Evolutionary conservation across 441 rosid genomes (phyloP).

Genomic region (Populus trichocarpa): DNA sequence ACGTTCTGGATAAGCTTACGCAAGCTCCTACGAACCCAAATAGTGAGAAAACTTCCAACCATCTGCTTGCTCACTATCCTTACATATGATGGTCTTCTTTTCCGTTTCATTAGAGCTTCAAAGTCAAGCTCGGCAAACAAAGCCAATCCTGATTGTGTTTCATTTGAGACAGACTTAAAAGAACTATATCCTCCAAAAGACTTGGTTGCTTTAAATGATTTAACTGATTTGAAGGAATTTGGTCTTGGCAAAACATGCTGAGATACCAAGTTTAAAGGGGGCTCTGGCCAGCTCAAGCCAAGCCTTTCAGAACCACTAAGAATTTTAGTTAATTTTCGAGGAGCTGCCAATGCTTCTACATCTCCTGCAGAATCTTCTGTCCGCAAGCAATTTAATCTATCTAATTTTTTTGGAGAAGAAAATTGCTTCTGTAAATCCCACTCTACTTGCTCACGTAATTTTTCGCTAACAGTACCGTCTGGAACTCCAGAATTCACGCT

Average conservation of each 20-base stretch:
- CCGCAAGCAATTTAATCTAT: slow-evolving; percentile 56
- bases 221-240: slow-evolving; percentile 50
- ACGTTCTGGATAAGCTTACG: slow-evolving; percentile 80
- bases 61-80: slow-evolving; percentile 92
- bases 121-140: slow-evolving; percentile 63
- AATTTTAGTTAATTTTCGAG: slow-evolving; percentile 45
- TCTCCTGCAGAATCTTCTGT: slow-evolving; percentile 32
- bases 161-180: slow-evolving; percentile 50
- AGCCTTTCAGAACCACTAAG: slow-evolving; percentile 75
- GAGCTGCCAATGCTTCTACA: slow-evolving; percentile 19
- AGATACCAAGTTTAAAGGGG: slow-evolving; percentile 61
- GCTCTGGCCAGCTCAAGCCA: slow-evolving; percentile 93
- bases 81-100: slow-evolving; percentile 65
- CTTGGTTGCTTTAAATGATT: slow-evolving; percentile 48
- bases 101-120: slow-evolving; percentile 61
- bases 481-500: slow-evolving; percentile 16
- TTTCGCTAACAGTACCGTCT: slow-evolving; percentile 20
- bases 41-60: slow-evolving; percentile 85
- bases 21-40: slow-evolving; percentile 89
- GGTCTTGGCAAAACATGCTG: slow-evolving; percentile 59
- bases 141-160: slow-evolving; percentile 37
- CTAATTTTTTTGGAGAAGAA: slow-evolving; percentile 57
- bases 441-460: slow-evolving; percentile 30
- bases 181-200: slow-evolving; percentile 60
- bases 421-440: slow-evolving; percentile 48